A percentile compares a stretch with the other conserved stretches of the same genome.
phyloP scores from a whole-genome alignment of 495 filamentous ascomycete genomes.

The Penicillium coffeae region DNA sequence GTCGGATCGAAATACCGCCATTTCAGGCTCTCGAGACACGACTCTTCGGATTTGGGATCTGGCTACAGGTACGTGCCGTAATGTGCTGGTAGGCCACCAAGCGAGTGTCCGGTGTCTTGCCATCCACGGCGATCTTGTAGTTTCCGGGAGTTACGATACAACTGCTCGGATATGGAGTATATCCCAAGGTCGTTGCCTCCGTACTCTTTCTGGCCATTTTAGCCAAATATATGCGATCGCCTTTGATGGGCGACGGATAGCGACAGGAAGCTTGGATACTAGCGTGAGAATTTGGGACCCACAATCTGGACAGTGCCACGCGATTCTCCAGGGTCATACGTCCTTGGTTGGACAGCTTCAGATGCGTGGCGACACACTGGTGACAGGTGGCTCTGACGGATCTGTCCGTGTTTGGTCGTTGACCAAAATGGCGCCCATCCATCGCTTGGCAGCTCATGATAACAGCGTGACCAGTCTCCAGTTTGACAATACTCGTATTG shows the following conservation, averaged over 20 bases:
- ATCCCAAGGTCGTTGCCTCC: conserved; percentile 81
- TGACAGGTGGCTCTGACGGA: conserved; percentile 94
- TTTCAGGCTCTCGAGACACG: conserved; percentile 93
- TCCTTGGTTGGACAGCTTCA: conserved; percentile 96
- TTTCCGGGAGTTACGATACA: conserved; percentile 96
- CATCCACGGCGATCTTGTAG: conserved; percentile 91
- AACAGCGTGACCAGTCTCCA: conserved; percentile 97
- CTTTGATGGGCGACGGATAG: conserved; percentile 87
- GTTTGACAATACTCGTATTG: conserved; percentile 91
- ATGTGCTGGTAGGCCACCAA: conserved; percentile 92
- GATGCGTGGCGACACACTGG: conserved; percentile 88
- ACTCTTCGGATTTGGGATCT: conserved; percentile 96
- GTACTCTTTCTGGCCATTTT: conserved; percentile 91
- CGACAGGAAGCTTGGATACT: conserved; percentile 95
- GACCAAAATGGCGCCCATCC: conserved; percentile 80
- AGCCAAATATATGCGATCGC: conserved; percentile 99
- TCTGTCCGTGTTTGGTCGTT: conserved; percentile 95
- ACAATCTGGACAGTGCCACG: conserved; percentile 76
- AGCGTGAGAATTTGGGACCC: conserved; percentile 98
- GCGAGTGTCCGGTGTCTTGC: conserved; percentile 94
- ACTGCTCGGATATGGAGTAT: conserved; percentile 98
- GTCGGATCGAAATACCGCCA: conserved; percentile 87
- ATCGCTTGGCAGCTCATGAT: conserved; percentile 94
- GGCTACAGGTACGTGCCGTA: conserved; percentile 75
- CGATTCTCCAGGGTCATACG: conserved; percentile 95